Evolutionary conservation across 2,329 filamentous ascomycete genomes (phyloP), one percentile per base, ranked within the genome.

Genomic region (Fusarium agapanthi): DNA sequence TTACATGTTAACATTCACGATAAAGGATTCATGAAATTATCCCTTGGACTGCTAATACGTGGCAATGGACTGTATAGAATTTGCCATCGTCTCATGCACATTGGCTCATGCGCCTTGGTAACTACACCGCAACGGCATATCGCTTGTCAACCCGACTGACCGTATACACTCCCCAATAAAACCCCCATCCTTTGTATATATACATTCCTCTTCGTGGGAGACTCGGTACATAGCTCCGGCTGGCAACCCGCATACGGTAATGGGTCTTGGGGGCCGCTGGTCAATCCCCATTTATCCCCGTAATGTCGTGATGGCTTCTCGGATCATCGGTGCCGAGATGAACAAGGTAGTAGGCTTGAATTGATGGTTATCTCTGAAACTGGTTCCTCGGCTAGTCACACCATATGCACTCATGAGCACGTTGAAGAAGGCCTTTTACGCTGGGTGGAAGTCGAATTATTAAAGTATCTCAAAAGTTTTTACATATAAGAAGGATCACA

Each of bases 281-380:
- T 44, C 28, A 56, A 9, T 44, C 53, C 38, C 53, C 53, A 56
- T 56, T 56, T 44, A 41, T 56, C 53, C 16, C 53, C 53, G 44
- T 56, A 44, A 56, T 56, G 53, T 44, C 53, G 53, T 56, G 38
- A 56, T 56, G 13, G n/a, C 28, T 20, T 56, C 38, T 56, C 53
- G 38, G 38, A 44, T 44, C 53, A 56, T 56, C 53, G 53, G 53
- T 56, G 53, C 53, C 53, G 53, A 56, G 28, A 15, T 12, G 22
- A 14, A 26, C 22, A 32, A 32, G 28, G n/a, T 9, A 24, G 20
- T 43, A 56, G 13, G 6, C 28, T 56, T 44, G 26, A 56, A 56
- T 56, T 44, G n/a, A 43, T 44, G 53, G 38, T 56, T 56, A 56
- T 56, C 53, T 56, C n/a, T 34, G 37, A 26, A 44, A 22, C 26